phyloP scores from a whole-genome alignment of 2,329 filamentous ascomycete species.

The Neonectria magnoliae region DNA sequence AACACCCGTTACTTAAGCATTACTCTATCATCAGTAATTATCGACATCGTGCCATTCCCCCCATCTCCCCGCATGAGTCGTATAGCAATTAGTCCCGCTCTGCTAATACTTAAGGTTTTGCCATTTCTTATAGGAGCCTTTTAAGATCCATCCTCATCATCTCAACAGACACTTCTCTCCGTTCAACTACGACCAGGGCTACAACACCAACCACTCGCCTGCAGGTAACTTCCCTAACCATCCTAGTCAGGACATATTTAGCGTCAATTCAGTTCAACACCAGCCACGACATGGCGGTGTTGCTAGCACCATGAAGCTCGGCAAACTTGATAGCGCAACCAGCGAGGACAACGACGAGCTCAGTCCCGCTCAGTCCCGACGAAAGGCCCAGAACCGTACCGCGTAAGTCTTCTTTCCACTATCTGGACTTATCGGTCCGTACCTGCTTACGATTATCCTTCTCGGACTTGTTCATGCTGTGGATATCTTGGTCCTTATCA shows the following conservation, averaged over 20 bases:
- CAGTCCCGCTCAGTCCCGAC: constrained; percentile 66
- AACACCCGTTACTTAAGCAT: constrained; percentile 48
- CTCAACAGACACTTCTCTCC: constrained; percentile 57
- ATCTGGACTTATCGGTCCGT: not conserved
- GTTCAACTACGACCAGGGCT: constrained; percentile 55
- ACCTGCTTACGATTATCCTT: not conserved
- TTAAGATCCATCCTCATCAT: constrained; percentile 54
- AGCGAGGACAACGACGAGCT: constrained; percentile 67
- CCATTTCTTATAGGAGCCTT: constrained; percentile 55
- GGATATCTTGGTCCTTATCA: not conserved
- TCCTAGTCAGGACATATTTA: constrained; percentile 52
- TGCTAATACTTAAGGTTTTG: constrained; percentile 11
- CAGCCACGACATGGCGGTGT: constrained; percentile 38
- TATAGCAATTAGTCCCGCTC: not conserved
- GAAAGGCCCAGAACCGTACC: constrained; percentile 70
- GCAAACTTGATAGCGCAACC: constrained; percentile 49
- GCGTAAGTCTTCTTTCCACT: constrained; percentile 58
- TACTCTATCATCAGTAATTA: constrained; percentile 35
- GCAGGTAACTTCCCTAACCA: constrained; percentile 60
- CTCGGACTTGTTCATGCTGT: not conserved
- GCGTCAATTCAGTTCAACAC: constrained; percentile 37
- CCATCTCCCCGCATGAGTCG: constrained; percentile 21
- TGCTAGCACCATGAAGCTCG: constrained; percentile 29
- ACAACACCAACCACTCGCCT: constrained; percentile 49
- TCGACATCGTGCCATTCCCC: constrained; percentile 1